A percentile compares a stretch with the other conserved stretches of the same genome.
These are phyloP conservation scores for Funneliformis mosseae DNA, from an alignment of 192 early-diverging fungal genomes.

Conservation along the genomic window DNA sequence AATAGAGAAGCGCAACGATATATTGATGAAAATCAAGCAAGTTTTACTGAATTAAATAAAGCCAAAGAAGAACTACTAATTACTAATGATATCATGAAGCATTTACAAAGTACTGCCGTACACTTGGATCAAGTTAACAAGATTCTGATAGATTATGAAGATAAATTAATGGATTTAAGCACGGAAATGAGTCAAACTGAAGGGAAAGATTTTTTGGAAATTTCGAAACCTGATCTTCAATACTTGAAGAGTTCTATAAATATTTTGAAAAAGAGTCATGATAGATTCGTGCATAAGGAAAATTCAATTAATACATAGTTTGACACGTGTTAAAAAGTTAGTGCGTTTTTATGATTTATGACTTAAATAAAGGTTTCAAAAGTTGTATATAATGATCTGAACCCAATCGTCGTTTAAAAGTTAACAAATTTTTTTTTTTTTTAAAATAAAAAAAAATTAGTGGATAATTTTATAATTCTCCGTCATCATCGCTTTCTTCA, in stretches of 20 bases:
- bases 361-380: too few relatives aligned
- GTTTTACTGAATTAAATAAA: neutral
- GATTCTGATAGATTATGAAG: constrained; percentile 11
- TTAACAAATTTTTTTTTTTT: too few relatives aligned
- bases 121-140: constrained; percentile 16
- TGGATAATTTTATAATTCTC: too few relatives aligned
- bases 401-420: too few relatives aligned
- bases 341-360: too few relatives aligned
- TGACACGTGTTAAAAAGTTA: too few relatives aligned
- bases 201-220: neutral
- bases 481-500: neutral
- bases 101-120: neutral
- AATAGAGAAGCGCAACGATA: constrained; percentile 14
- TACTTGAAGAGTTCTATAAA: neutral
- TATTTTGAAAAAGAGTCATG: neutral
- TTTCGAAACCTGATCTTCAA: constrained; percentile 19
- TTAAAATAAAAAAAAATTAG: too few relatives aligned
- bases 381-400: too few relatives aligned
- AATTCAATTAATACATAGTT: neutral
- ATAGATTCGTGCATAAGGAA: constrained; percentile 16
- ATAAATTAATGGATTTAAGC: constrained; percentile 8
- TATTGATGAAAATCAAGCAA: neutral
- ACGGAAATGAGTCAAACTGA: neutral
- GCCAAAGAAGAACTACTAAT: neutral
- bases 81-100: neutral